Conservation (phyloP, 306 rosid species). For the Glycine latifolia region DNA sequence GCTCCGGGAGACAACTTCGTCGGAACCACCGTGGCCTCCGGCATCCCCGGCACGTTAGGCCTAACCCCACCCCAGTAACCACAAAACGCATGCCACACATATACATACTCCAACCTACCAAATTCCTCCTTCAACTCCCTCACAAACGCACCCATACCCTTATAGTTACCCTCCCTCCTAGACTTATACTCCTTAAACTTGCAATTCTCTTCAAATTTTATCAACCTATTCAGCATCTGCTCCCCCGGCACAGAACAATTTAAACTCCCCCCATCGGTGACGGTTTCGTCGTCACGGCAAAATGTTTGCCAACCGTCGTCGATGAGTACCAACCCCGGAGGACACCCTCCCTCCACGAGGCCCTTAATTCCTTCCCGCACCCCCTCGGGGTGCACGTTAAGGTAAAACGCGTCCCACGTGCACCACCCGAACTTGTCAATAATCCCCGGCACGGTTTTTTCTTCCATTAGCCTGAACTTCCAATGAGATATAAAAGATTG, state of each 20-base stretch:
- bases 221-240: constrained; percentile 66
- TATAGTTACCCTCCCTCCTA: background rate
- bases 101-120: constrained; percentile 59
- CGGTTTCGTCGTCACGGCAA: constrained; percentile 55
- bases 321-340: constrained; percentile 67
- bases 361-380: constrained; percentile 60
- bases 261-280: constrained; percentile 45
- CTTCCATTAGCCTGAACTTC: too few relatives aligned
- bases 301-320: constrained; percentile 85
- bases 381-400: constrained; percentile 67
- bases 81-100: constrained; percentile 81
- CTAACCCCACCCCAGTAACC: constrained; percentile 86
- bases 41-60: constrained; percentile 56
- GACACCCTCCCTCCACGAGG: constrained; percentile 64
- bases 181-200: constrained; percentile 60
- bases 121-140: constrained; percentile 74
- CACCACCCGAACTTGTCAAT: constrained; percentile 81
- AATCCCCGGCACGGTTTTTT: too few relatives aligned
- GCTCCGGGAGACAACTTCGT: constrained; percentile 55
- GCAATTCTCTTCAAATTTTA: constrained; percentile 61
- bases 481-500: too few relatives aligned
- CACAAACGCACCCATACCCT: constrained; percentile 66
- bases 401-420: constrained; percentile 87
- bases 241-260: constrained; percentile 56
- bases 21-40: constrained; percentile 51